Conservation (phyloP, 1,139 yeast genomes). For the Trichomonascaceae sp. region DNA sequence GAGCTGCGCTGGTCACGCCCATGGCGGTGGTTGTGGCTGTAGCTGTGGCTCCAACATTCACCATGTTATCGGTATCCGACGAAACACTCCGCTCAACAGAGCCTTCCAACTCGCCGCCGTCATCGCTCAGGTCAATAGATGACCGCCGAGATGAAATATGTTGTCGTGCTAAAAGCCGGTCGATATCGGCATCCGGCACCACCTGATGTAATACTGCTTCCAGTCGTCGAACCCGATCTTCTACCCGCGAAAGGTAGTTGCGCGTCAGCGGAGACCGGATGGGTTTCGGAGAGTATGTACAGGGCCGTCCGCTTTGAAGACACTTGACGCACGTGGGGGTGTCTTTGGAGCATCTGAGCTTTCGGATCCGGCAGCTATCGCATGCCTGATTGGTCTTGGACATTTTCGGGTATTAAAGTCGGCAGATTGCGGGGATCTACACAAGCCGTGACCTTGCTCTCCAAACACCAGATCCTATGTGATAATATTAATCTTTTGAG, state of each 20-base stretch:
- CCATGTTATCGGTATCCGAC: background rate
- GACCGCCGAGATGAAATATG: background rate
- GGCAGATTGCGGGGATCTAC: no score
- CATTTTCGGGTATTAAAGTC: no score
- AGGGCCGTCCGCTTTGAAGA: conserved; percentile 55
- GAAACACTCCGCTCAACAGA: background rate
- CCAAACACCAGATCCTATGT: no score
- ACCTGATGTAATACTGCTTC: conserved; percentile 39
- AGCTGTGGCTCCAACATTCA: conserved; percentile 3
- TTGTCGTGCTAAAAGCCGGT: conserved; percentile 19
- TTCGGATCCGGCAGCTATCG: conserved; percentile 37
- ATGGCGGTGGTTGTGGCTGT: conserved; percentile 4
- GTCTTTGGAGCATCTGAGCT: conserved; percentile 51
- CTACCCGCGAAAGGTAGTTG: conserved; percentile 55
- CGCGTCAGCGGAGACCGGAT: conserved; percentile 74
- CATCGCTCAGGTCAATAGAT: background rate
- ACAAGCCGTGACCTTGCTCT: no score
- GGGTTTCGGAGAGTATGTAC: conserved; percentile 65
- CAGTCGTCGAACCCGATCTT: conserved; percentile 43
- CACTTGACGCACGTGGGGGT: conserved; percentile 71
- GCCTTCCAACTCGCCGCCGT: background rate
- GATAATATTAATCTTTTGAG: no score
- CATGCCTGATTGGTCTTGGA: conserved; percentile 15
- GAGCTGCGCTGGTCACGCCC: background rate
- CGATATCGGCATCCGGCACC: conserved; percentile 33